Evolutionary conservation across 441 rosid genomes (phyloP), one percentile per base, ranked within the genome.

Genomic region (Iberis amara): DNA sequence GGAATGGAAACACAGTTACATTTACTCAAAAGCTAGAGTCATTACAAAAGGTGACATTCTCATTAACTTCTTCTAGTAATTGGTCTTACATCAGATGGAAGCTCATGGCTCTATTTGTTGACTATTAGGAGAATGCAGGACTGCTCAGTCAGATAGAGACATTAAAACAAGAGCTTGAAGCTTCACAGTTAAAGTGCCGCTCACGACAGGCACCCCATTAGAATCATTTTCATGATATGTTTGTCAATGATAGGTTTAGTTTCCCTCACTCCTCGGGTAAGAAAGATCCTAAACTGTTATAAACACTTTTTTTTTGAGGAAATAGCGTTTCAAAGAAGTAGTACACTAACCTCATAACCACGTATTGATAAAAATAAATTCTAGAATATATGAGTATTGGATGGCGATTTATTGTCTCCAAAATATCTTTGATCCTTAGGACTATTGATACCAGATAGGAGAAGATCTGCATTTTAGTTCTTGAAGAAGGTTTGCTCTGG

Each of bases 101-200:
- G 45, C 32, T 46, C 40, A 18, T 54, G 13, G 27, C 44, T 65
- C 56, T 4, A 62, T 69, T 42, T 11, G 39, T 45, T 59, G 11
- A 24, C 12, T 41, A 24, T 57, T 80, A 90, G 98, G 92, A 79
- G 76, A 86, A 85, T 60, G 58, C 47, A 28, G 94, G 71, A 11
- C 68, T 90, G 65, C 74, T 74, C 9, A 63, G 39, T 51, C 68
- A 73, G 54, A 59, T 86, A 70, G 82, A 85, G 71, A 32, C 41
- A 27, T 60, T 86, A 55, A 81, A 76, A 46, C 61, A 61, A 37
- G 88, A 79, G 61, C 77, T 90, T 9, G 73, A 67, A 49, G 74
- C 72, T 41, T 66, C 70, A 49, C 77, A 72, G 52, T 68, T 65
- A 53, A 86, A 73, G 52, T 86, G 98, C 65, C 60, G 14, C 28